phyloP scores from a whole-genome alignment of 305 asterid genomes.

The Galium porrigens region DNA sequence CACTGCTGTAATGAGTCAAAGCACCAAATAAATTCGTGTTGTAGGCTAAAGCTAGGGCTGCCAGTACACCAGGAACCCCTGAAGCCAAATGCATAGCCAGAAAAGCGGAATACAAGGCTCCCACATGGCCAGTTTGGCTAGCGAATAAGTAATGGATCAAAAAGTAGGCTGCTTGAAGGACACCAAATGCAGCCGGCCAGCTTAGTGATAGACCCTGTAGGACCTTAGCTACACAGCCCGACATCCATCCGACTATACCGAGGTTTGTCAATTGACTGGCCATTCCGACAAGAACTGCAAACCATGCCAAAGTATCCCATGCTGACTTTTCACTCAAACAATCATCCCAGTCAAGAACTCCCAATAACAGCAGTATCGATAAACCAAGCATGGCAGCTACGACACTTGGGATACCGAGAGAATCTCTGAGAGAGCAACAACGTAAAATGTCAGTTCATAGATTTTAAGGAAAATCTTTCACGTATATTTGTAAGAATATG shows the following conservation, averaged over 20 bases:
- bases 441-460: background rate
- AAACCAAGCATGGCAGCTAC: constrained; percentile 93
- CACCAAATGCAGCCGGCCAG: constrained; percentile 82
- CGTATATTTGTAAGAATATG: background rate
- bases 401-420: constrained; percentile 74
- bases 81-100: constrained; percentile 89
- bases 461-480: background rate
- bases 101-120: constrained; percentile 84
- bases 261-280: constrained; percentile 78
- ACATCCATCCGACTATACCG: constrained; percentile 83
- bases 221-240: constrained; percentile 53
- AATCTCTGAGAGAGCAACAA: constrained; percentile 44
- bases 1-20: constrained; percentile 91
- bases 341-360: constrained; percentile 86
- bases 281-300: constrained; percentile 91
- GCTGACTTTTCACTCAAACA: constrained; percentile 86
- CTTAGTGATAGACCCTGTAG: constrained; percentile 63
- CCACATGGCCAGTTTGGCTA: constrained; percentile 90
- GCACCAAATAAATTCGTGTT: constrained; percentile 80
- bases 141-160: constrained; percentile 84
- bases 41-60: constrained; percentile 77
- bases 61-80: constrained; percentile 73
- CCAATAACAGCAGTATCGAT: constrained; percentile 59
- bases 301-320: constrained; percentile 96
- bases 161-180: constrained; percentile 82